Base-by-base conservation (phyloP, 768 basidiomycete genomes). In the Mycena vitilis region DNA sequence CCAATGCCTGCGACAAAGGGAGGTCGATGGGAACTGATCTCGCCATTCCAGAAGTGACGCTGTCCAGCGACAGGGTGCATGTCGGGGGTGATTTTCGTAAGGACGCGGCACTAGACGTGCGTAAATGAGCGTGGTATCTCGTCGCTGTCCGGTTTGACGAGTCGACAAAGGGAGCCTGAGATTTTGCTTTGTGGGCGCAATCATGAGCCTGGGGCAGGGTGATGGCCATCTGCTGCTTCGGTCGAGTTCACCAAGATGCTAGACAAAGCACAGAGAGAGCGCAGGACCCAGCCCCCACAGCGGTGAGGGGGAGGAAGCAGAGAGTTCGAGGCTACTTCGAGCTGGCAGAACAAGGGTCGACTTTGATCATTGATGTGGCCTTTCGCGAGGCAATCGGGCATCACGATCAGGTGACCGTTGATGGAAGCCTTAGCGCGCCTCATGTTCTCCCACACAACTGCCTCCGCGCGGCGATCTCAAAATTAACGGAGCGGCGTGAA, bases 391-490 rank as follows among this genome's bases (percentile, higher is more conserved):
- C n/a, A 42, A 56, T 36, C 40, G 38, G 18, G 34, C 20, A 48
- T 60, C 62, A 38, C 63, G 63, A 64, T 64, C 63, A 64, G 63
- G 63, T 64, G 63, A 64, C 55, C 55, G 63, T 56, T 63, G 62
- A 63, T 55, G 34, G 20, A 23, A 42, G 38, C n/a, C 45, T 36
- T 54, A 30, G 15, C 16, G 36, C 55, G 63, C 63, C 63, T 64
- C 63, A 37, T 64, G 63, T 64, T 51, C 51, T 64, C 63, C 18
- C 53, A 62, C 60, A 20, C n/a, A 22, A 48, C n/a, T 48, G n/a
- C 20, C 47, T n/a, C 47, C 47, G 47, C 47, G 9, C n/a, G n/a
- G 47, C 47, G 18, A 47, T 30, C 40, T 51, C 22, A 51, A 51
- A 48, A 16, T 9, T 48, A 52, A 11, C 51, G 51, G 51, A 18